Evolutionary conservation across 192 early-diverging fungal genomes (phyloP).

Genomic region (Irineochytrium annulatum): DNA sequence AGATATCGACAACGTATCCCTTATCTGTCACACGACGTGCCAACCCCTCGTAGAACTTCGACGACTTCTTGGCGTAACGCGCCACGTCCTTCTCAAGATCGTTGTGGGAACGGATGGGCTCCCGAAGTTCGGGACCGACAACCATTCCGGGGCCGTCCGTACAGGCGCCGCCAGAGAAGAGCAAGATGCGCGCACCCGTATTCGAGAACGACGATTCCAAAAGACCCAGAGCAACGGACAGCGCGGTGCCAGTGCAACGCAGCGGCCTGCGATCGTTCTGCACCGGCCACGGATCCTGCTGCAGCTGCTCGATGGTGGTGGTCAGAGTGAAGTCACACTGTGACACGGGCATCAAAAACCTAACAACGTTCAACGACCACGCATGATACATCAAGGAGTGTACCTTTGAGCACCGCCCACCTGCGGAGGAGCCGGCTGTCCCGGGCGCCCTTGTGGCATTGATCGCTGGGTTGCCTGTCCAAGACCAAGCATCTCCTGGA

Average conservation of each 20-base stretch:
- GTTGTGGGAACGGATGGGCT: constrained; percentile 95
- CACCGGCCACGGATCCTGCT: constrained; percentile 97
- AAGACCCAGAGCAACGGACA: constrained; percentile 86
- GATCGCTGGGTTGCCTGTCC: constrained; percentile 34
- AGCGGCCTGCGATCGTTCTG: constrained; percentile 83
- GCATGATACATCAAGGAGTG: not conserved
- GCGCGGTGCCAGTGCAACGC: constrained; percentile 91
- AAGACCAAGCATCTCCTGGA: constrained; percentile 96
- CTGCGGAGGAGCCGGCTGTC: constrained; percentile 19
- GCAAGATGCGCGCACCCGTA: constrained; percentile 86
- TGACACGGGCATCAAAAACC: constrained; percentile 87
- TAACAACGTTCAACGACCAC: constrained; percentile 4
- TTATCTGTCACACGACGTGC: constrained; percentile 82
- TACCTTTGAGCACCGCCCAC: constrained; percentile 54
- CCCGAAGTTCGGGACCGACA: constrained; percentile 84
- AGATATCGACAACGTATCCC: constrained; percentile 92
- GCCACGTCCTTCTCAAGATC: constrained; percentile 95
- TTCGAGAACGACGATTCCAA: constrained; percentile 92
- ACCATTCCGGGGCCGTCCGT: constrained; percentile 96
- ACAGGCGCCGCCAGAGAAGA: constrained; percentile 88
- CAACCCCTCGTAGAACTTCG: constrained; percentile 91
- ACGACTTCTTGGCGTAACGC: constrained; percentile 88
- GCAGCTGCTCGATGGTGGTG: constrained; percentile 90
- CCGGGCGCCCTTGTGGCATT: constrained; percentile 46
- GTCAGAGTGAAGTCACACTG: constrained; percentile 97